These are phyloP conservation scores for Aspergillus conjunctus DNA, from an alignment of 495 filamentous ascomycete genomes.

Conservation along the genomic window DNA sequence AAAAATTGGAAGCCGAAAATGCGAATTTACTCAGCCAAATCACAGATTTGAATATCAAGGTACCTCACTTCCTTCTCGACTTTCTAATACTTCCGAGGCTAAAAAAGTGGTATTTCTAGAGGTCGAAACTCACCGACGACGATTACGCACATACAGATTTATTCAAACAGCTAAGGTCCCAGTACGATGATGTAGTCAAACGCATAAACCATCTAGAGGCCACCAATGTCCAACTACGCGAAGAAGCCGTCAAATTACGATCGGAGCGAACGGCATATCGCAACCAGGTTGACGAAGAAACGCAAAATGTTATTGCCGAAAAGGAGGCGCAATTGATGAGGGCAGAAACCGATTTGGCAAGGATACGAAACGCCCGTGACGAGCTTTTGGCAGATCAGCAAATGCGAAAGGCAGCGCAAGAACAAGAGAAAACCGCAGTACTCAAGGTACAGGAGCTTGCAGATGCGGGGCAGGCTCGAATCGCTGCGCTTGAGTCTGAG, in stretches of 20 bases:
- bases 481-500: constrained; percentile 79
- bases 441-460: constrained; percentile 78
- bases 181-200: constrained; percentile 89
- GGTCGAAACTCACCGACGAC: constrained; percentile 78
- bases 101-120: constrained; percentile 35
- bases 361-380: constrained; percentile 80
- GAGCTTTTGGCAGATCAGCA: constrained; percentile 78
- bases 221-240: constrained; percentile 77
- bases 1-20: constrained; percentile 76
- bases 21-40: constrained; percentile 76
- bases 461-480: constrained; percentile 71
- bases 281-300: constrained; percentile 75
- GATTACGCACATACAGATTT: constrained; percentile 90
- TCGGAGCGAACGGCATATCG: constrained; percentile 83
- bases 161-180: constrained; percentile 86
- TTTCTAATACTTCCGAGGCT: constrained; percentile 12
- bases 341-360: constrained; percentile 80
- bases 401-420: constrained; percentile 76
- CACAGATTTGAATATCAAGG: constrained; percentile 65
- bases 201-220: constrained; percentile 91
- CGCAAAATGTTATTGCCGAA: constrained; percentile 67
- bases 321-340: constrained; percentile 77
- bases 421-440: constrained; percentile 68
- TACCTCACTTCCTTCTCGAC: constrained; percentile 22
- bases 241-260: constrained; percentile 81